Conservation (phyloP, 106 monocot genomes). For the Alisma plantagoaquatica region DNA sequence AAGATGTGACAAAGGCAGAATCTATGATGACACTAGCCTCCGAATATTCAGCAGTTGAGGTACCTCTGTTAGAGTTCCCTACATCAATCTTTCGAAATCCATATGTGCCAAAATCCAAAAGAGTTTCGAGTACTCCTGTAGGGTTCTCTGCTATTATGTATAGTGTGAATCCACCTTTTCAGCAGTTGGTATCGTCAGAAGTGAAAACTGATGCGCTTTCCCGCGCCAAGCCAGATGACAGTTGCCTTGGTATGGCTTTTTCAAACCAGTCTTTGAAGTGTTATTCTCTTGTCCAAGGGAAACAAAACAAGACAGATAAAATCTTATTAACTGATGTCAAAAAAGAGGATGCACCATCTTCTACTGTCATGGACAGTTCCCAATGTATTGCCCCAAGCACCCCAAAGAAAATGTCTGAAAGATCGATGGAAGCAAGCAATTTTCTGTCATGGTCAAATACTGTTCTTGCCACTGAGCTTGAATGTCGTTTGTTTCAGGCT, state of each 20-base stretch:
- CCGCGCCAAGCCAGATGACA: conserved; percentile 16
- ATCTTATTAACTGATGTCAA: no score
- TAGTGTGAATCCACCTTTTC: conserved; percentile 40
- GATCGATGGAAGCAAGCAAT: conserved; percentile 34
- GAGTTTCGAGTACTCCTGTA: conserved; percentile 36
- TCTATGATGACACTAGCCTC: conserved; percentile 80
- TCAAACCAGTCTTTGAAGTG: conserved; percentile 19
- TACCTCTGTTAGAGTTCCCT: conserved; percentile 27
- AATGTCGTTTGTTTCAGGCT: conserved; percentile 85
- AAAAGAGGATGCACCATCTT: conserved; percentile 31
- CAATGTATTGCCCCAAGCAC: no score
- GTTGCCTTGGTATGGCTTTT: conserved; percentile 13
- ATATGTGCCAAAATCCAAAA: conserved; percentile 71
- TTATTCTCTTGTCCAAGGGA: conserved; percentile 45
- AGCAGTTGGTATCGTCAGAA: conserved; percentile 24
- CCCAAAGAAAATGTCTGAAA: conserved; percentile 38
- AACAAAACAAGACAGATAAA: conserved; percentile 20
- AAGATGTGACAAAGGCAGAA: conserved; percentile 68
- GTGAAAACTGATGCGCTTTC: conserved; percentile 35
- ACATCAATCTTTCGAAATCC: conserved; percentile 54
- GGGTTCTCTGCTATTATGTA: conserved; percentile 39
- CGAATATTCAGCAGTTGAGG: conserved; percentile 87
- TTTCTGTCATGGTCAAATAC: conserved; percentile 48
- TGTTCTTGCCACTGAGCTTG: conserved; percentile 70
- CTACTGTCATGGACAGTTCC: conserved; percentile 14